Evolutionary conservation across 257 asterid species (phyloP).

Genomic region (Ilex asprella): DNA sequence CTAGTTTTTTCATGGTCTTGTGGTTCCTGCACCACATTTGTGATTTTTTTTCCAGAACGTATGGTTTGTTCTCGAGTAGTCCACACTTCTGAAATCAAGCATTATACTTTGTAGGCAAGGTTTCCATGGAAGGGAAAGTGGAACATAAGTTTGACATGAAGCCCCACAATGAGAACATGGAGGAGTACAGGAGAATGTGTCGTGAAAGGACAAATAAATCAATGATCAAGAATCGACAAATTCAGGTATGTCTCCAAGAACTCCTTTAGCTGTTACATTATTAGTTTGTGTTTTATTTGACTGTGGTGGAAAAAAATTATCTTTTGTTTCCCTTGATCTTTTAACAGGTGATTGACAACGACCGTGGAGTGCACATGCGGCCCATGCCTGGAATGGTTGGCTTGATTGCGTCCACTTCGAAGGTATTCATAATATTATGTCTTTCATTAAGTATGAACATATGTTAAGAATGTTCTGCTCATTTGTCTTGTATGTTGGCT

Average conservation of each 20-base stretch:
- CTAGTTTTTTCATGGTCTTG: no score
- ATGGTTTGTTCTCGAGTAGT: no score
- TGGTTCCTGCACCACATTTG: background rate
- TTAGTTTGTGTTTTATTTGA: conserved; percentile 1
- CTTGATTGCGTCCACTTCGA: conserved; percentile 58
- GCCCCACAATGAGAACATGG: conserved; percentile 56
- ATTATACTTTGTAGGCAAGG: background rate
- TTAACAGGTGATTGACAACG: conserved; percentile 74
- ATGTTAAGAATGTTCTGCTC: background rate
- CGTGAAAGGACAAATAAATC: conserved; percentile 93
- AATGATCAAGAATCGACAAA: conserved; percentile 81
- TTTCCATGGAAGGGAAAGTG: conserved; percentile 68
- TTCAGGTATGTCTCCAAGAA: conserved; percentile 41
- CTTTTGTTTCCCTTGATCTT: background rate
- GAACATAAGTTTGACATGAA: conserved; percentile 94
- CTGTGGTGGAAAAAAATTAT: background rate
- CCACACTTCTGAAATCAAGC: no score
- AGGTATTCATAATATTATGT: conserved; percentile 31
- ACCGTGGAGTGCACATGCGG: conserved; percentile 91
- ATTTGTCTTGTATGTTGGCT: background rate
- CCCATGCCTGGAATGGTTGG: conserved; percentile 93
- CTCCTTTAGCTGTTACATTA: conserved; percentile 4
- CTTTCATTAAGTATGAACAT: background rate
- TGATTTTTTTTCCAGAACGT: background rate
- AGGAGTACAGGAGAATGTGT: conserved; percentile 74